These are phyloP conservation scores for Violaceomyces palustris DNA, from an alignment of 1,284 basidiomycete genomes.

Conservation along the genomic window DNA sequence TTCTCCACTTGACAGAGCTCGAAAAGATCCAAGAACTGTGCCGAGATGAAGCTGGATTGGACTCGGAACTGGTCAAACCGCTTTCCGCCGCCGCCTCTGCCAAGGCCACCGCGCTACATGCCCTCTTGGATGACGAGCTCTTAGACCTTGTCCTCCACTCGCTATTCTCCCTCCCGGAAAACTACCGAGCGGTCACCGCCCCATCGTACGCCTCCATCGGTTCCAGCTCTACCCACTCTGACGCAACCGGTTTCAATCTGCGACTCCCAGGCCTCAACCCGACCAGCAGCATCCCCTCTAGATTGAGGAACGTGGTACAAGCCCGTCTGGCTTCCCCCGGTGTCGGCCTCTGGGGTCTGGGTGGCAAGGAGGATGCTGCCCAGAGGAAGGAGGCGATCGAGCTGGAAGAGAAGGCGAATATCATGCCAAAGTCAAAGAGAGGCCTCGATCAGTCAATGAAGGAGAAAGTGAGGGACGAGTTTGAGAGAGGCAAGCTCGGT, in stretches of 20 bases:
- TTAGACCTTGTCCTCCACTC: slow-evolving; percentile 35
- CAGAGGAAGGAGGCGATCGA: slow-evolving; percentile 17
- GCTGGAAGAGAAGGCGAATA: slow-evolving; percentile 20
- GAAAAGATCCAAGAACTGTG: slow-evolving; percentile 18
- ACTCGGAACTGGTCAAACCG: slow-evolving; percentile 1
- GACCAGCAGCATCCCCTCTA: slow-evolving; percentile 15
- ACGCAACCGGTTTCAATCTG: too few species aligned
- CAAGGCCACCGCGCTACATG: slow-evolving; percentile 18
- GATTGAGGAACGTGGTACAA: slow-evolving; percentile 35
- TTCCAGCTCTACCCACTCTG: background rate
- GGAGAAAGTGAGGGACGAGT: slow-evolving; percentile 14
- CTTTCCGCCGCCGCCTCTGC: slow-evolving; percentile 2
- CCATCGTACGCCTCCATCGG: slow-evolving; percentile 17
- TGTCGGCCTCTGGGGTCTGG: slow-evolving; percentile 25
- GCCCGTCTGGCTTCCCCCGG: slow-evolving; percentile 21
- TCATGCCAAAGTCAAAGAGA: slow-evolving; percentile 10
- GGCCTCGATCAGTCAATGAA: slow-evolving; percentile 18
- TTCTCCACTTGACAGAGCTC: slow-evolving; percentile 3
- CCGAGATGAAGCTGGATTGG: slow-evolving; percentile 8
- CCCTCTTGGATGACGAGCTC: slow-evolving; percentile 32
- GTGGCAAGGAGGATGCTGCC: slow-evolving; percentile 22
- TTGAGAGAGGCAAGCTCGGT: slow-evolving; percentile 10
- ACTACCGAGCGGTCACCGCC: slow-evolving; percentile 31
- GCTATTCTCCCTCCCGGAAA: slow-evolving; percentile 35
- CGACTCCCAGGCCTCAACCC: too few species aligned